These are phyloP conservation scores for Trichophyton benhamiae DNA, from an alignment of 2,329 filamentous ascomycete genomes.

Conservation along the genomic window DNA sequence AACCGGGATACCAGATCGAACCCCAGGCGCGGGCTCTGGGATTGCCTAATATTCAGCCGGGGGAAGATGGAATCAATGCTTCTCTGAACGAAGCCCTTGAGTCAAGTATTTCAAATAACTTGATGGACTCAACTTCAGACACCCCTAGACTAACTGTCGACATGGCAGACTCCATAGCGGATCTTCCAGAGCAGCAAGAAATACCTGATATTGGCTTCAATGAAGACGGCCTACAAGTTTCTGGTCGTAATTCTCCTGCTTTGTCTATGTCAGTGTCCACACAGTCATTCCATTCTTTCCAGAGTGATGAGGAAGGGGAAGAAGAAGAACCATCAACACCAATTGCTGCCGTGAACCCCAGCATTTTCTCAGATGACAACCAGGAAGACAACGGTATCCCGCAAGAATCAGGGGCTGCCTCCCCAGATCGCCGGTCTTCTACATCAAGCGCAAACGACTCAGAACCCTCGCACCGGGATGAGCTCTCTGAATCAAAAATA, in stretches of 20 bases:
- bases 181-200: background rate
- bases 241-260: background rate
- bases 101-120: background rate
- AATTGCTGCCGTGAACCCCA: background rate
- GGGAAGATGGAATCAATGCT: background rate
- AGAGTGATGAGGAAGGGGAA: background rate
- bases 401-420: background rate
- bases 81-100: background rate
- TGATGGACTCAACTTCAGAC: background rate
- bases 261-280: background rate
- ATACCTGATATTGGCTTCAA: background rate
- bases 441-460: background rate
- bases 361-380: background rate
- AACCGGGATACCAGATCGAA: background rate
- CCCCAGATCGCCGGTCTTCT: background rate
- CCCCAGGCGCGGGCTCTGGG: background rate
- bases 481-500: conserved; percentile 35
- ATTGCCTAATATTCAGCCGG: background rate
- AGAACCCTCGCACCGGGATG: conserved; percentile 14
- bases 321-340: conserved; percentile 1
- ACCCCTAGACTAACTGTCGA: background rate
- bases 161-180: background rate
- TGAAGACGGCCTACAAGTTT: background rate
- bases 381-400: background rate
- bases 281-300: background rate